phyloP scores from a whole-genome alignment of 2,329 filamentous ascomycete genomes.

The Xylaria hypoxylon region DNA sequence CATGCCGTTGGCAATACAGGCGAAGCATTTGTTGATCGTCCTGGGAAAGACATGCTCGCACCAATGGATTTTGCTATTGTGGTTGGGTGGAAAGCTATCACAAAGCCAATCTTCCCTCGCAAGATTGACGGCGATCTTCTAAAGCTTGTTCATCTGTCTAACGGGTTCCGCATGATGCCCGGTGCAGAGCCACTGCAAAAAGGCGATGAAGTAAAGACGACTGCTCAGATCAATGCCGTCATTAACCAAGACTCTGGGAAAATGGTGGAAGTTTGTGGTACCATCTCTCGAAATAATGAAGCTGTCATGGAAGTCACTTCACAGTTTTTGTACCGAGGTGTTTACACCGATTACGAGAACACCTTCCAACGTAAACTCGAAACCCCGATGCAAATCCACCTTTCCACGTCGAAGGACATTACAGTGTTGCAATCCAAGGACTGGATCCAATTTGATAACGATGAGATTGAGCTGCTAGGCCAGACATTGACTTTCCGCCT shows the following conservation, averaged over 20 bases:
- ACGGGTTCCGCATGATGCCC: constrained; percentile 97
- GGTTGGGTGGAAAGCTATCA: constrained; percentile 99
- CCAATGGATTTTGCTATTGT: constrained; percentile 99
- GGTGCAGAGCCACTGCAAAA: constrained; percentile 96
- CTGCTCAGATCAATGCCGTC: constrained; percentile 95
- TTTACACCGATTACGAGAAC: constrained; percentile 94
- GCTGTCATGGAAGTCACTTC: constrained; percentile 98
- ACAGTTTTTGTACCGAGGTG: constrained; percentile 95
- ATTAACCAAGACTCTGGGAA: constrained; percentile 98
- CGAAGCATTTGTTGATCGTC: constrained; percentile 95
- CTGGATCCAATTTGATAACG: constrained; percentile 88
- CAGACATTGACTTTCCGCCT: constrained; percentile 97
- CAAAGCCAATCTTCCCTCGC: constrained; percentile 97
- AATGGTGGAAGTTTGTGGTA: constrained; percentile 99
- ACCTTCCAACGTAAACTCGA: constrained; percentile 98
- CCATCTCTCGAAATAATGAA: constrained; percentile 84
- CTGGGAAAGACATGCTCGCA: constrained; percentile 91
- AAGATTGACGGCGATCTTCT: constrained; percentile 95
- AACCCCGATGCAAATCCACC: constrained; percentile 91
- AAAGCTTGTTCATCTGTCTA: constrained; percentile 96
- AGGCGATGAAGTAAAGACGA: constrained; percentile 91
- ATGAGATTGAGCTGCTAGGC: constrained; percentile 86
- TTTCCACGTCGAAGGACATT: constrained; percentile 89
- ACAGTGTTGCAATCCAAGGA: constrained; percentile 96
- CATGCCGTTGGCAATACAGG: constrained; percentile 98